These are phyloP conservation scores for Saturnispora hagleri DNA, from an alignment of 805 yeast genomes.

Conservation along the genomic window DNA sequence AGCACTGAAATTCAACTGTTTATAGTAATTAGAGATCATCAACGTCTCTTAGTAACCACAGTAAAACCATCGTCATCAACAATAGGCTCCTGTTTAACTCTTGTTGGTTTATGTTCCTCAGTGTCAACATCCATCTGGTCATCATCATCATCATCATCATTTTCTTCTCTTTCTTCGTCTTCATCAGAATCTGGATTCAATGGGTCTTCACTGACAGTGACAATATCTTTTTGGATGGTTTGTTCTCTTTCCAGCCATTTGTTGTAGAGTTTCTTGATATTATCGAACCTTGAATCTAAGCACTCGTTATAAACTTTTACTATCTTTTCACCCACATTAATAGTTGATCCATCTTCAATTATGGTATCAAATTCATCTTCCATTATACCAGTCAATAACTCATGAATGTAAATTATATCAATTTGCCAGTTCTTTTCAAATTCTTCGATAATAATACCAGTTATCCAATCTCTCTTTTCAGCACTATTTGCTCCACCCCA, in stretches of 20 bases:
- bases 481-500: slow-evolving; percentile 96
- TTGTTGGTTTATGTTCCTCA: slow-evolving; percentile 28
- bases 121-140: slow-evolving; percentile 36
- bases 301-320: slow-evolving; percentile 62
- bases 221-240: slow-evolving; percentile 29
- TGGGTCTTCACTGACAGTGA: slow-evolving; percentile 50
- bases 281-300: slow-evolving; percentile 38
- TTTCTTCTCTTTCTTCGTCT: slow-evolving; percentile 28
- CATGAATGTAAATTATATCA: slow-evolving; percentile 75
- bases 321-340: slow-evolving; percentile 59
- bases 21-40: neutral
- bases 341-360: slow-evolving; percentile 84
- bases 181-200: slow-evolving; percentile 46
- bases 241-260: slow-evolving; percentile 50
- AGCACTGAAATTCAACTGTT: neutral
- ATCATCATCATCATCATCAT: slow-evolving; percentile 29
- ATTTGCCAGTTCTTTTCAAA: slow-evolving; percentile 55
- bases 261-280: slow-evolving; percentile 50
- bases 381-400: slow-evolving; percentile 80
- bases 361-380: slow-evolving; percentile 87
- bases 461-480: slow-evolving; percentile 93
- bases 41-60: slow-evolving; percentile 58
- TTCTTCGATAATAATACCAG: slow-evolving; percentile 71
- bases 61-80: slow-evolving; percentile 95
- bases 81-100: slow-evolving; percentile 45